These are phyloP conservation scores for Gliomastix tumulicola DNA, from an alignment of 2,329 filamentous ascomycete genomes.

Conservation along the genomic window DNA sequence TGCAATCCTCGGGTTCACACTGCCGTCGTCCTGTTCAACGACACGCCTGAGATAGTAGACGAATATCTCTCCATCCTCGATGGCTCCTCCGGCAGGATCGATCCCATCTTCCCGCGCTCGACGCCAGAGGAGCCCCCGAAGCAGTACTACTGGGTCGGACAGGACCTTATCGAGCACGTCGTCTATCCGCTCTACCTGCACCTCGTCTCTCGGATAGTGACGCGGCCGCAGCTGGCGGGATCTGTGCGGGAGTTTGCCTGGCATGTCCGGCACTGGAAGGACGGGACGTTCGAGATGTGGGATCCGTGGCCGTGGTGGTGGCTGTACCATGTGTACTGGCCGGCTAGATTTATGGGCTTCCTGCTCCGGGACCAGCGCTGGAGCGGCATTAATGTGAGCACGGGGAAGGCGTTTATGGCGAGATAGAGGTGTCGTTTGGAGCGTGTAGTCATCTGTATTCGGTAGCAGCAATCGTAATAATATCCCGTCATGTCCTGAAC, in stretches of 20 bases:
- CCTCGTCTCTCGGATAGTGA: slow-evolving; percentile 13
- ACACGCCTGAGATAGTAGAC: slow-evolving; percentile 36
- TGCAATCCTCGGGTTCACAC: slow-evolving; percentile 64
- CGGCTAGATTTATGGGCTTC: slow-evolving; percentile 38
- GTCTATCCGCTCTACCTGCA: slow-evolving; percentile 31
- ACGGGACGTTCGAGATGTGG: slow-evolving; percentile 43
- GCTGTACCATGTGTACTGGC: slow-evolving; percentile 51
- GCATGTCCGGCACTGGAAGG: slow-evolving; percentile 43
- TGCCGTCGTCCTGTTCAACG: slow-evolving; percentile 52
- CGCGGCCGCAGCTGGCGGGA: slow-evolving; percentile 10
- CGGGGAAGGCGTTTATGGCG: slow-evolving; percentile 26
- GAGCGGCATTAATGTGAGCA: slow-evolving; percentile 63
- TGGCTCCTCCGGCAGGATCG: too few relatives aligned
- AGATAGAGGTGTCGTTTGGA: too few relatives aligned
- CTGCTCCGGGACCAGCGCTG: slow-evolving; percentile 43
- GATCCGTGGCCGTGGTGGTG: slow-evolving; percentile 52
- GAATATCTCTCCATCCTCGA: too few relatives aligned
- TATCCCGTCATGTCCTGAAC: too few relatives aligned
- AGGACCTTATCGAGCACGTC: slow-evolving; percentile 51
- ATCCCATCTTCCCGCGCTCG: too few relatives aligned
- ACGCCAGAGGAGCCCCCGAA: too few relatives aligned
- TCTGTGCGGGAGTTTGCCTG: slow-evolving; percentile 17
- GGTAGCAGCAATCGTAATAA: not conserved
- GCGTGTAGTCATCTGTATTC: not conserved
- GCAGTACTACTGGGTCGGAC: slow-evolving; percentile 57